These are phyloP conservation scores for Clohesyomyces aquaticus DNA, from an alignment of 495 filamentous ascomycete species.

Conservation along the genomic window DNA sequence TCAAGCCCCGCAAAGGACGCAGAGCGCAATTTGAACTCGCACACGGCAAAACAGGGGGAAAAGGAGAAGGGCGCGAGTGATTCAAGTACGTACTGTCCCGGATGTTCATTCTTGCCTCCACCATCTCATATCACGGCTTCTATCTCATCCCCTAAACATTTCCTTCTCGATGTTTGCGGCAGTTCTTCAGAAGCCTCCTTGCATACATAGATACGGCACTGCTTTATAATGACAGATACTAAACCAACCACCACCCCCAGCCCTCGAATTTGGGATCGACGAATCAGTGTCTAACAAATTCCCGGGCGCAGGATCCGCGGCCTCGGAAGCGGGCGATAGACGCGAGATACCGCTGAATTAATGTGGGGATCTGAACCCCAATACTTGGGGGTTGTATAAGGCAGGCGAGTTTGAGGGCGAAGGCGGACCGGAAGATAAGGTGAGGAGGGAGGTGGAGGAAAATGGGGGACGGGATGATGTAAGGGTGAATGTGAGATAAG, in stretches of 20 bases:
- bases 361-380: conserved; percentile 54
- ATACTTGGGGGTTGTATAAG: conserved; percentile 53
- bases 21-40: conserved; percentile 59
- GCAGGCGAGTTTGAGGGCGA: conserved; percentile 56
- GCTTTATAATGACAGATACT: not conserved
- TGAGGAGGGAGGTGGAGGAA: conserved; percentile 45
- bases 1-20: conserved; percentile 50
- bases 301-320: conserved; percentile 50
- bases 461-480: conserved; percentile 54
- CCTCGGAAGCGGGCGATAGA: conserved; percentile 56
- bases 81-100: conserved; percentile 49
- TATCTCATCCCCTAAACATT: not conserved
- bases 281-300: conserved; percentile 53
- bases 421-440: conserved; percentile 58
- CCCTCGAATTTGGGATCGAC: conserved; percentile 59
- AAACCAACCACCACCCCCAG: conserved; percentile 38
- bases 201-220: not conserved
- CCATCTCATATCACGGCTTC: conserved; percentile 1
- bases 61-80: conserved; percentile 43
- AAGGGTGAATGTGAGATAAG: conserved; percentile 45
- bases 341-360: conserved; percentile 58
- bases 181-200: not conserved
- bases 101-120: not conserved
- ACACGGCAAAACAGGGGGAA: conserved; percentile 55
- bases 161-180: too few species aligned